These are phyloP conservation scores for Saccharomycopsis schoenii DNA, from an alignment of 805 yeast species.

Conservation along the genomic window DNA sequence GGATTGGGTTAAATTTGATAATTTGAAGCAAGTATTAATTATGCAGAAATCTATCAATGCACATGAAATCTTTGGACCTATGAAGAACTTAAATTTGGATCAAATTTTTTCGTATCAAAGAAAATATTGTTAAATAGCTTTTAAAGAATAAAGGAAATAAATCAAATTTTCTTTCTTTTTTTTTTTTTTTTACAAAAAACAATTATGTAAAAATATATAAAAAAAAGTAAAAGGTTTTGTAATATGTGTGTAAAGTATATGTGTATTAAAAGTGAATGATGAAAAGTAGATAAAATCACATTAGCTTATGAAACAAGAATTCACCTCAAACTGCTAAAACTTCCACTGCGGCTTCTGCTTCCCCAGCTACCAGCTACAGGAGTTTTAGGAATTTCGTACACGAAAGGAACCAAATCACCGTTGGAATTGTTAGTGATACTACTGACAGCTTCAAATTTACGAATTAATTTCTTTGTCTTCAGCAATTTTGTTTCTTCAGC, in stretches of 20 bases:
- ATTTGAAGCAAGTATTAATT: not conserved
- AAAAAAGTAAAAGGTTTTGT: too few species aligned
- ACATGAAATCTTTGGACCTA: constrained; percentile 3
- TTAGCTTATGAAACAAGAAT: not conserved
- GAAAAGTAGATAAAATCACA: too few species aligned
- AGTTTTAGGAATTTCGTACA: not conserved
- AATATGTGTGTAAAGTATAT: too few species aligned
- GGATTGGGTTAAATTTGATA: not conserved
- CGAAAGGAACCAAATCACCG: not conserved
- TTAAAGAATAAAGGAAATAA: not conserved
- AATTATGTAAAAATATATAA: too few species aligned
- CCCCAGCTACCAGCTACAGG: not conserved
- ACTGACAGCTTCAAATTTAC: not conserved
- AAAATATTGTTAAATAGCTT: not conserved
- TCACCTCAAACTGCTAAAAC: not conserved
- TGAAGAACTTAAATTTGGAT: not conserved
- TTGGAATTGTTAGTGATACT: not conserved
- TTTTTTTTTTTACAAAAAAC: too few species aligned
- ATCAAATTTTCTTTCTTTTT: not conserved
- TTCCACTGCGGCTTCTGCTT: not conserved
- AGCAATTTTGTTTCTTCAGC: not conserved
- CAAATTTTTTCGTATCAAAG: not conserved
- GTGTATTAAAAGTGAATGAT: too few species aligned
- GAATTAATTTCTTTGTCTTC: not conserved
- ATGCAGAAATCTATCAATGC: constrained; percentile 6